Percentiles rank a stretch among this genome's conserved stretches.
These are phyloP conservation scores for Dacryopinax primogenitus DNA, from an alignment of 768 basidiomycete species.

Conservation along the genomic window DNA sequence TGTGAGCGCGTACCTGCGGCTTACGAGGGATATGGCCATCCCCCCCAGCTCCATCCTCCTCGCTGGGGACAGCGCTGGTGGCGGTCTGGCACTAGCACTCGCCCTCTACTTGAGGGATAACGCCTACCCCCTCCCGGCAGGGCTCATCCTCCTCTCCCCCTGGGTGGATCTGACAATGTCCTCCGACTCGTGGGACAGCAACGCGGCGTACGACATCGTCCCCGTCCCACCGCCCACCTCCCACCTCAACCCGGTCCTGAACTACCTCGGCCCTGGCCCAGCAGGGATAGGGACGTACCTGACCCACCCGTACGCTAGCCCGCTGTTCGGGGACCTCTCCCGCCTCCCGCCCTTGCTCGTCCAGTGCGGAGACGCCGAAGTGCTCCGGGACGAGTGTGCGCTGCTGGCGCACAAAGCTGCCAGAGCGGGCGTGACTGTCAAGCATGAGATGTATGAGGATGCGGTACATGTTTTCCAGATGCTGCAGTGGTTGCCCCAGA, in stretches of 20 bases:
- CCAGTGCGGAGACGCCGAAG: conserved; percentile 87
- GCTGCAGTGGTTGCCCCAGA: conserved; percentile 41
- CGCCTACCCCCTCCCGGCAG: conserved; percentile 67
- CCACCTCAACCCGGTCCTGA: conserved; percentile 85
- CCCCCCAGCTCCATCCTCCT: conserved; percentile 82
- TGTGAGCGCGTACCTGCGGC: conserved; percentile 71
- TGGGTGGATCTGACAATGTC: conserved; percentile 98
- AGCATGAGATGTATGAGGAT: conserved; percentile 83
- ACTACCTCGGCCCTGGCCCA: conserved; percentile 56
- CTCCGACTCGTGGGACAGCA: conserved; percentile 96
- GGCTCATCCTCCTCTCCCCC: conserved; percentile 79
- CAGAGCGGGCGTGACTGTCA: conserved; percentile 69
- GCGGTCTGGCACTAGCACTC: conserved; percentile 70
- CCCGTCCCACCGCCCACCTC: conserved; percentile 59
- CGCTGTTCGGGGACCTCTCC: conserved; percentile 77
- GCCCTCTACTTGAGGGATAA: conserved; percentile 94
- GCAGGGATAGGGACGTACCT: conserved; percentile 51
- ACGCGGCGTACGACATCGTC: conserved; percentile 73
- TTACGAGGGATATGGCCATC: conserved; percentile 77
- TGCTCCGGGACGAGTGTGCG: conserved; percentile 85
- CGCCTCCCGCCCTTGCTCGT: conserved; percentile 83
- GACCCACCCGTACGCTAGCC: conserved; percentile 93
- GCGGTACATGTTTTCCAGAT: conserved; percentile 88
- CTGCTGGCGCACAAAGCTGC: conserved; percentile 88
- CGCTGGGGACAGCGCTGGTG: conserved; percentile 86